These are phyloP conservation scores for Zangia roseola DNA, from an alignment of 768 basidiomycete species.

Conservation along the genomic window DNA sequence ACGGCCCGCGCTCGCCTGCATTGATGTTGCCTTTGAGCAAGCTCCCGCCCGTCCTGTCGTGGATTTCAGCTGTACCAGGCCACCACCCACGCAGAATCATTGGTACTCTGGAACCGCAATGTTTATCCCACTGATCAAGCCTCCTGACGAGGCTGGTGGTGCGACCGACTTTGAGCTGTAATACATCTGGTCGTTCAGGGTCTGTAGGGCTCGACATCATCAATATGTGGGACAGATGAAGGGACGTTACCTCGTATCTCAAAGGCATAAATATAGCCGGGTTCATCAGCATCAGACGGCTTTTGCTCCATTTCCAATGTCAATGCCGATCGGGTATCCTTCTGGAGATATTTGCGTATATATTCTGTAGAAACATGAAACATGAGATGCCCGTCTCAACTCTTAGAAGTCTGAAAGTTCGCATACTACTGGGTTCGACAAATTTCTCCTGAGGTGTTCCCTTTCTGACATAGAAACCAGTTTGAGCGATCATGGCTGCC, in stretches of 20 bases:
- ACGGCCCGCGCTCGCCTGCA: constrained; percentile 58
- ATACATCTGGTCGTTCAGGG: constrained; percentile 32
- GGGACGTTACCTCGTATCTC: constrained; percentile 63
- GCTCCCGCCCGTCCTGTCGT: constrained; percentile 37
- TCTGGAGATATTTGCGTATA: constrained; percentile 64
- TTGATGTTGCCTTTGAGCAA: constrained; percentile 66
- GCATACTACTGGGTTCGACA: constrained; percentile 58
- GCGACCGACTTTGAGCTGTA: constrained; percentile 79
- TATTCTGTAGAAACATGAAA: constrained; percentile 47
- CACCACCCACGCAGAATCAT: constrained; percentile 67
- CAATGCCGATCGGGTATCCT: constrained; percentile 57
- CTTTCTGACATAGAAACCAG: constrained; percentile 57
- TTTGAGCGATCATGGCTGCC: constrained; percentile 45
- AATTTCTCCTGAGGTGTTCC: constrained; percentile 39
- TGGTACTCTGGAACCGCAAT: constrained; percentile 75
- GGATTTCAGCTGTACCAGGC: constrained; percentile 53
- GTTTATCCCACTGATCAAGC: constrained; percentile 77
- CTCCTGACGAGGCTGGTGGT: constrained; percentile 70
- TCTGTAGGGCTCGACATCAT: constrained; percentile 26
- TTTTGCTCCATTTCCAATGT: constrained; percentile 54
- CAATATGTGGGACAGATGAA: not conserved
- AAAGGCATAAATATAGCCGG: constrained; percentile 81
- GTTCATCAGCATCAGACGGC: constrained; percentile 55
- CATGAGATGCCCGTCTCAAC: constrained; percentile 5
- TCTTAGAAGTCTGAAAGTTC: not conserved